Base-by-base conservation (phyloP, 169 alveolate species). In the Plasmodium cynomolgi region DNA sequence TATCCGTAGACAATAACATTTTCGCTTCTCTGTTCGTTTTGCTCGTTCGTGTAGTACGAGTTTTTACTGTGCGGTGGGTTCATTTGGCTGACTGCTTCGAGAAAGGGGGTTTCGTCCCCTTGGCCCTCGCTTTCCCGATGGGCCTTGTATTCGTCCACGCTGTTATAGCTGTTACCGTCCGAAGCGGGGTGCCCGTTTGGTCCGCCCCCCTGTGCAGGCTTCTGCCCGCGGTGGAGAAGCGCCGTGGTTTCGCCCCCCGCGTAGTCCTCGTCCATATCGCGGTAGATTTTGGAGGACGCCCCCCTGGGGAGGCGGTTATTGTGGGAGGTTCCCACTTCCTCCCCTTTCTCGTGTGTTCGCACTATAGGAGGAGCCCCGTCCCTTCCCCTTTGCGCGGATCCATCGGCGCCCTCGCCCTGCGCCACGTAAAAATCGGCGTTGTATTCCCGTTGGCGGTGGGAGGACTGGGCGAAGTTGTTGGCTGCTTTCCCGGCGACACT, bases 1-100 rank as follows among this genome's bases (percentile, higher is more conserved):
- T 88, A 79, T 17, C 94, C 94, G 82, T 80, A 88, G 34, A 88
- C 56, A 39, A 88, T 88, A 26, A 88, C 74, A 80, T 88, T 88
- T 88, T 88, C 79, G 44, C 50, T 68, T 6, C 41, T 41, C 6
- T 62, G 33, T 26, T 54, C 56, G 47, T 75, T 83, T 58, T 88
- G 90, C 6, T 88, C 88, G n/a, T 26, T 26, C 11, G 26, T 54
- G 47, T 58, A 68, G 47, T 33, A 26, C 2, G 79, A 29, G 37
- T 81, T 9, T 75, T 75, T 75, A 31, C 56, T 75, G 3, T 75
- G 47, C 7, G 47, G n/a, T 0, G 34, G 47, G 58, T 75, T 39
- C 34, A 34, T 33, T 33, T 33, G 34, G 77, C 77, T 68, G 20
- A 68, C 37, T 20, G 77, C 31, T 26, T 68, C 77, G 31, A 68